These are phyloP conservation scores for Myxozyma udenii DNA, from an alignment of 805 yeast species.

Conservation along the genomic window DNA sequence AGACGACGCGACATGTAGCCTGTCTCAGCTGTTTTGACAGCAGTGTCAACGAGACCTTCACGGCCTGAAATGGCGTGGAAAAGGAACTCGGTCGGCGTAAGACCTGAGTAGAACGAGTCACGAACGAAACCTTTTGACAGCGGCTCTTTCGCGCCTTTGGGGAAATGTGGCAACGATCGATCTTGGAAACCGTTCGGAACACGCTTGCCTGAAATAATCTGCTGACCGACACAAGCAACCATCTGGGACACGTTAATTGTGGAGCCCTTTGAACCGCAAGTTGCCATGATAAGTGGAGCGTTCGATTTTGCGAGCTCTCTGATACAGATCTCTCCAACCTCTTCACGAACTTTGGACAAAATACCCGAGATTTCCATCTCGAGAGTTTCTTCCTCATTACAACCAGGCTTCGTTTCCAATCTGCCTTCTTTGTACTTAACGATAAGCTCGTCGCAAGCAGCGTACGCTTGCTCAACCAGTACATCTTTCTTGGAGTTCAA, in stretches of 20 bases:
- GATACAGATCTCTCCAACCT: slow-evolving; percentile 97
- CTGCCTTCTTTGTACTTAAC: slow-evolving; percentile 73
- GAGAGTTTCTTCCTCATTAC: slow-evolving; percentile 96
- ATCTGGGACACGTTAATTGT: slow-evolving; percentile 96
- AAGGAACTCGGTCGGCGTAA: slow-evolving; percentile 92
- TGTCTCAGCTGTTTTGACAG: slow-evolving; percentile 98
- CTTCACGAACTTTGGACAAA: slow-evolving; percentile 95
- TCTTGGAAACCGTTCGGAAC: slow-evolving; percentile 99
- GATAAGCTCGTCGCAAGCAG: slow-evolving; percentile 87
- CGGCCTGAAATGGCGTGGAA: slow-evolving; percentile 99
- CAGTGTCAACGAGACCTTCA: slow-evolving; percentile 99
- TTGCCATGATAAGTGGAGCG: slow-evolving; percentile 98
- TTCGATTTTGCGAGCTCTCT: slow-evolving; percentile 82
- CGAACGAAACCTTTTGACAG: slow-evolving; percentile 97
- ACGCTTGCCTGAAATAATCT: slow-evolving; percentile 96
- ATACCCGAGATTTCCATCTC: slow-evolving; percentile 97
- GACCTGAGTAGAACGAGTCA: slow-evolving; percentile 90
- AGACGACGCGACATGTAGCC: slow-evolving; percentile 98
- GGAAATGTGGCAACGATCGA: slow-evolving; percentile 94
- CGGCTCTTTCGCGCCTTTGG: slow-evolving; percentile 93
- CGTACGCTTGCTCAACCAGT: slow-evolving; percentile 86
- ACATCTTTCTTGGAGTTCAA: slow-evolving; percentile 75
- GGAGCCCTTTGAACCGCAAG: slow-evolving; percentile 99
- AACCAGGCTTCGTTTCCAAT: slow-evolving; percentile 97
- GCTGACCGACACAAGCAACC: slow-evolving; percentile 99